Base-by-base conservation (phyloP, 495 filamentous ascomycete species). In the Penicillium cosmopolitanum region DNA sequence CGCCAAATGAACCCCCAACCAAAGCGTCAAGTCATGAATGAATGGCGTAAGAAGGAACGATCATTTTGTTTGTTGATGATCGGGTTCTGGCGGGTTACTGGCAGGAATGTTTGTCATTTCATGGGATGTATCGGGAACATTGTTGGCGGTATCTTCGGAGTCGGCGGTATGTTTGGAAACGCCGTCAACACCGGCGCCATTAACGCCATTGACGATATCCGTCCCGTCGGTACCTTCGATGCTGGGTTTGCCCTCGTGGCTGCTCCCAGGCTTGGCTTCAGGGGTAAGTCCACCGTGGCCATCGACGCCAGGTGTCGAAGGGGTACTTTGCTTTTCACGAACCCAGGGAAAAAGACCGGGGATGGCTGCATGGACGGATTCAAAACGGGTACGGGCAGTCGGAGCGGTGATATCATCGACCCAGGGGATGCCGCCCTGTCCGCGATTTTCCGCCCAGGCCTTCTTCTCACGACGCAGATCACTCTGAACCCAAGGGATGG, bases 401-500 rank as follows among this genome's bases (percentile, higher is more conserved):
- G 76, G 73, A 19, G 74, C 76, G 15, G 63, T 58, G 38, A 74
- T 68, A 43, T 80, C 75, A 55, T 80, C 77, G 12, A 66, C 68
- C 57, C 69, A 80, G 10, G 53, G 73, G 50, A 75, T 71, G 12
- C 75, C 76, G 19, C 73, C 73, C 57, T 76, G 74, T 11, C 64
- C 73, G 11, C 66, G 65, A 47, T 74, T 71, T 25, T 73, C 65
- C n/a, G 61, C 64, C 89, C 89, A 93, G 6, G 76, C 70, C 44
- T 78, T 74, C 69, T 87, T 85, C 70, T 95, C 90, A 10, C 79
- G 69, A 33, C 79, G 72, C 18, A 95, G 74, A 50, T 80, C 81
- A 51, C 77, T 79, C 56, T 85, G 82, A 0, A 91, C 85, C 87
- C 88, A 93, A 4, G 77, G 68, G 31, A 88, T 84, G 11, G 90